Conservation (phyloP, 2,329 filamentous ascomycete genomes). For the Alternaria triticina region DNA sequence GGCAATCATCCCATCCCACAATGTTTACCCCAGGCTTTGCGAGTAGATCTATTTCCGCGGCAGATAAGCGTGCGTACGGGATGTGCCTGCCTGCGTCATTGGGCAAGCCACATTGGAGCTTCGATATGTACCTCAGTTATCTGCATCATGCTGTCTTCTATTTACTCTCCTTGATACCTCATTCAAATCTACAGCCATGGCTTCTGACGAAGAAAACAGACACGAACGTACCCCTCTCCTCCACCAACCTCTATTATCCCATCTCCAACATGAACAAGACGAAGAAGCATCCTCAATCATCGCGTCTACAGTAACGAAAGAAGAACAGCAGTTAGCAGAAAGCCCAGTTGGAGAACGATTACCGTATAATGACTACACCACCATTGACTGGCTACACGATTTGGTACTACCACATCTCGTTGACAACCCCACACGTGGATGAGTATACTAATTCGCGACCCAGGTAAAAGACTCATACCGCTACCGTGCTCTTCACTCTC, state of each 20-base stretch:
- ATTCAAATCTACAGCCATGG: constrained; percentile 16
- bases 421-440: background rate
- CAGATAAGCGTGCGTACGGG: constrained; percentile 17
- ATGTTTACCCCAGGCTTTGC: constrained; percentile 12
- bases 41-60: constrained; percentile 8
- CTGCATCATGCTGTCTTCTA: background rate
- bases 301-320: constrained; percentile 55
- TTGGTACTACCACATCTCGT: constrained; percentile 46
- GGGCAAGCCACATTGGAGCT: background rate
- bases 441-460: background rate
- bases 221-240: constrained; percentile 48
- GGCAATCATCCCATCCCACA: constrained; percentile 10
- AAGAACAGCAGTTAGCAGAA: constrained; percentile 55
- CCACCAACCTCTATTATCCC: constrained; percentile 36
- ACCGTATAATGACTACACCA: constrained; percentile 67
- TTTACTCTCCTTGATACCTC: background rate
- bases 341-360: constrained; percentile 61
- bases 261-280: constrained; percentile 48
- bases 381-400: constrained; percentile 68
- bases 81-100: constrained; percentile 10
- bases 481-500: constrained; percentile 54
- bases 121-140: background rate
- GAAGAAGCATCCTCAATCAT: constrained; percentile 53
- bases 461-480: constrained; percentile 65
- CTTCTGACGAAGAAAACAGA: constrained; percentile 28